phyloP scores from a whole-genome alignment of 2,329 filamentous ascomycete genomes.

The Xylaria sp. region DNA sequence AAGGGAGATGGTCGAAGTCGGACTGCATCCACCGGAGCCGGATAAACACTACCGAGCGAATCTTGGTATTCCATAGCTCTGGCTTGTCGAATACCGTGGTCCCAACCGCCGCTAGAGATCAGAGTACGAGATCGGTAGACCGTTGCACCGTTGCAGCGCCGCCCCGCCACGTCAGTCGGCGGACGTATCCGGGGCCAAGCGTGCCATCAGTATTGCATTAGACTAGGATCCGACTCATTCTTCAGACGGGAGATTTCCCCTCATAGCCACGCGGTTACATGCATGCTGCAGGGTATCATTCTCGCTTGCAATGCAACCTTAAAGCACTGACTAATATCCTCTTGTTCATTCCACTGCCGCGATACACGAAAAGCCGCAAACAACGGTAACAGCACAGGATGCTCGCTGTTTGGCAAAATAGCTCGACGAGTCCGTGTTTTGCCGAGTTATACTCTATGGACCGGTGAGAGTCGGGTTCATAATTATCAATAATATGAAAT shows the following conservation, averaged over 20 bases:
- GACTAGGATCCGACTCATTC: not conserved
- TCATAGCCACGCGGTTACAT: constrained; percentile 15
- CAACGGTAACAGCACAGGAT: not conserved
- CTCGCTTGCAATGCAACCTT: constrained; percentile 18
- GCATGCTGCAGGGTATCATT: constrained; percentile 18
- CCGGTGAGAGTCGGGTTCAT: constrained; percentile 22
- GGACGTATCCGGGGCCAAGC: not conserved
- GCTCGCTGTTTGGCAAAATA: not conserved
- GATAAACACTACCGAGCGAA: not conserved
- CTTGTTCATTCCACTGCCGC: constrained; percentile 13
- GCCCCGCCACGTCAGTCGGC: not conserved
- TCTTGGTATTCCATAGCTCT: not conserved
- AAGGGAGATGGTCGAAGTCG: not conserved
- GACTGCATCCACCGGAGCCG: no score
- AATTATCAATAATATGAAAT: constrained; percentile 1
- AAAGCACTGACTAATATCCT: constrained; percentile 5
- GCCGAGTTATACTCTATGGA: constrained; percentile 2
- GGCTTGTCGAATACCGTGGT: not conserved
- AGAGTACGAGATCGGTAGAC: not conserved
- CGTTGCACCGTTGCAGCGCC: not conserved
- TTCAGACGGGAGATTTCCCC: constrained; percentile 6
- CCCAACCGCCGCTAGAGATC: not conserved
- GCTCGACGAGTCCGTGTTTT: constrained; percentile 15
- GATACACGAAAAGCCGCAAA: constrained; percentile 23
- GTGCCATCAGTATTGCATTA: not conserved